Evolutionary conservation across 768 basidiomycete species (phyloP), one percentile per base, ranked within the genome.

Genomic region (Erythrobasidium yunnanense): DNA sequence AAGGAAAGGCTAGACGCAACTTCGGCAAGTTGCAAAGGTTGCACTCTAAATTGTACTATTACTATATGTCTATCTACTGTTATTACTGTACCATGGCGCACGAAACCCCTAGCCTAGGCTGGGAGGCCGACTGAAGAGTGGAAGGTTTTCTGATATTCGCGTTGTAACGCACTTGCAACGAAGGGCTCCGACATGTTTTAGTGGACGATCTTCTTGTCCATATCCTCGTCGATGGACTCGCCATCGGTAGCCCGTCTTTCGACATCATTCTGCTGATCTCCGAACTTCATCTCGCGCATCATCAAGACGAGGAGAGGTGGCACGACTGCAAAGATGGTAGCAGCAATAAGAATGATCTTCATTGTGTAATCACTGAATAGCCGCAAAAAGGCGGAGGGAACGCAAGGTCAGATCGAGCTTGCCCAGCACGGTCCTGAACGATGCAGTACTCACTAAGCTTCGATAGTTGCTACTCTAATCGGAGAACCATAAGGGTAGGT

Each of bases 241-340:
- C 60, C 60, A 47, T 47, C 67, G 5, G 75, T 60, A 55, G 75
- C 76, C 49, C 74, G 72, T 20, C 69, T 70, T 69, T 87, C 85
- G 17, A 85, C 80, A 0, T 85, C 84, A 73, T 87, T 88, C 75
- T 88, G 87, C 45, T 77, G 77, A 70, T 86, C 82, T 17, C 83
- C 83, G 55, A 90, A 82, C 67, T 82, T 80, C 80, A 83, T 84
- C 71, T 87, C 78, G 15, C 82, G 82, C 78, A 86, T 83, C 58
- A 82, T 76, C 70, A 86, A 75, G 1, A 85, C 75, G 66, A 84
- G 77, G 30, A 82, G 32, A 58, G 87, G 76, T 6, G 86, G 85
- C 0, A 86, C 71, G 53, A 85, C 76, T 66, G 81, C 80, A 57
- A 84, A 75, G 4, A 77, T 77, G 33, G 81, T 80, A 0, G 82